phyloP scores from a whole-genome alignment of 345 rosid genomes.

The Eutrema heterophyllum region DNA sequence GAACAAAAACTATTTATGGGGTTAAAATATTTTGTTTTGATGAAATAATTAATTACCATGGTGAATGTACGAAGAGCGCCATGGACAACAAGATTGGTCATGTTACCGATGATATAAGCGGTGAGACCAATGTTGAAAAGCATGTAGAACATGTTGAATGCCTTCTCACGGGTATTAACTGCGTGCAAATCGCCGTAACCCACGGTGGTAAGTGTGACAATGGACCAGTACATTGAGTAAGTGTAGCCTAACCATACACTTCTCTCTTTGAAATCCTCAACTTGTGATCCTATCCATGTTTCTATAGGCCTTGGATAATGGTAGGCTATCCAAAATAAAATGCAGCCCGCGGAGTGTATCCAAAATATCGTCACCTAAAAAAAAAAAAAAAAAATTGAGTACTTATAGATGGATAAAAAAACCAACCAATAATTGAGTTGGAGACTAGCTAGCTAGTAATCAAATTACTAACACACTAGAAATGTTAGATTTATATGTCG shows the following conservation, averaged over 20 bases:
- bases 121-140: conserved; percentile 86
- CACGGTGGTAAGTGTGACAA: conserved; percentile 83
- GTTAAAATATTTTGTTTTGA: not conserved
- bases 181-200: conserved; percentile 93
- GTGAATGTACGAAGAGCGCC: conserved; percentile 54
- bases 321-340: conserved; percentile 68
- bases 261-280: conserved; percentile 53
- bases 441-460: too few species aligned
- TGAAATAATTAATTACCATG: conserved; percentile 44
- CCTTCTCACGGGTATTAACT: conserved; percentile 58
- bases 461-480: too few species aligned
- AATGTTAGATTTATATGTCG: not conserved
- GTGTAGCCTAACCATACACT: conserved; percentile 86
- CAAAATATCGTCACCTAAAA: conserved; percentile 64
- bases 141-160: conserved; percentile 81
- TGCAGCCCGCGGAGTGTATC: conserved; percentile 80
- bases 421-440: too few species aligned
- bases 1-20: too few species aligned
- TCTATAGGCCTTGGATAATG: conserved; percentile 37
- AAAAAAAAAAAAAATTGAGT: too few species aligned
- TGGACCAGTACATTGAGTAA: conserved; percentile 91
- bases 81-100: conserved; percentile 92
- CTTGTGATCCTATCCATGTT: conserved; percentile 69
- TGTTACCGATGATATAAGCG: conserved; percentile 85
- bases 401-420: too few species aligned